These are phyloP conservation scores for Neurospora sp. DNA, from an alignment of 495 filamentous ascomycete species.

Conservation along the genomic window DNA sequence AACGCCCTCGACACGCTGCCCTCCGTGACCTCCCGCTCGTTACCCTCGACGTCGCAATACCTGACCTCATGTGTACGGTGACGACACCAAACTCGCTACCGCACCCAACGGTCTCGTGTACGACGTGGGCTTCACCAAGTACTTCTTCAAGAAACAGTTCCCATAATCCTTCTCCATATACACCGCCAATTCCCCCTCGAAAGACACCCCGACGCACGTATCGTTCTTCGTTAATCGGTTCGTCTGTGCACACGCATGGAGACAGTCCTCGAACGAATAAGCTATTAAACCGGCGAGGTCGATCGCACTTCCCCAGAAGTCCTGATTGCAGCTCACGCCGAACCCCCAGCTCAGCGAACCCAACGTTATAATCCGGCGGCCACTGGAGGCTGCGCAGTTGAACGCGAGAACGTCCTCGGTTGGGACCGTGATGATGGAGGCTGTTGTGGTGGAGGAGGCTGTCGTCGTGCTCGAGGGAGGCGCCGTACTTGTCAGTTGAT, in stretches of 20 bases:
- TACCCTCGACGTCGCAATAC: not conserved
- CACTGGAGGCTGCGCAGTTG: conserved; percentile 1
- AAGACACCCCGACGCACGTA: conserved; percentile 8
- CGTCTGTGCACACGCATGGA: conserved; percentile 7
- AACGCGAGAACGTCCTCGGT: conserved; percentile 7
- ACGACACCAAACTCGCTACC: not conserved
- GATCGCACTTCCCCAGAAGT: not conserved
- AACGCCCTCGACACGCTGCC: not conserved
- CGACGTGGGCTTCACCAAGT: not conserved
- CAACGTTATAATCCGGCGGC: conserved; percentile 3
- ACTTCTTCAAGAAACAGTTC: not conserved
- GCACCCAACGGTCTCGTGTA: not conserved
- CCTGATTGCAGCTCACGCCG: conserved; percentile 6
- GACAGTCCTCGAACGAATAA: conserved; percentile 9
- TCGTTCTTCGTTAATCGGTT: conserved; percentile 9
- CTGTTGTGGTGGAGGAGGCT: not conserved
- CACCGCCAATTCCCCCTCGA: not conserved
- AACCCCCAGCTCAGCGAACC: conserved; percentile 3
- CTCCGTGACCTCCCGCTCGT: not conserved
- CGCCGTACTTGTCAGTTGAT: not conserved
- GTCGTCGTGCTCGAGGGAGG: not conserved
- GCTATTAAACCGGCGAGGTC: conserved; percentile 7
- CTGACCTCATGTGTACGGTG: not conserved
- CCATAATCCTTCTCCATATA: not conserved
- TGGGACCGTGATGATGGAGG: conserved; percentile 1